Evolutionary conservation across 129 eudicot genomes (phyloP), one percentile per base, ranked within the genome.

Genomic region (Rutidosis leptorrhynchoides): DNA sequence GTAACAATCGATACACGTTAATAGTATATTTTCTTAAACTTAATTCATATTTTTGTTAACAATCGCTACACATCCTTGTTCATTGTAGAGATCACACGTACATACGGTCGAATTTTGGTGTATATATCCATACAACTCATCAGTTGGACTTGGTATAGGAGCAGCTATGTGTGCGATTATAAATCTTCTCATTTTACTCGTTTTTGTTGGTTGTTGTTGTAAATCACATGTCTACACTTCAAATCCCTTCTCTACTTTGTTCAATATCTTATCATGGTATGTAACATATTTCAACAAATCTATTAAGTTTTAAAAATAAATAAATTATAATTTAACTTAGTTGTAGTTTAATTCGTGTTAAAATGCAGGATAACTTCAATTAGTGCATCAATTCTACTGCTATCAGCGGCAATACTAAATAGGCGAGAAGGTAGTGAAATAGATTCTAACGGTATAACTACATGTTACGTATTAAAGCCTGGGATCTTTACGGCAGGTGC

Each of bases 401-500:
- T 75, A 32, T 70, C 7, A 0, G 80, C 58, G 0, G 69, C 74
- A 2, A 7, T 1, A 12, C 25, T 75, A 27, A 43, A 42, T 26
- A 52, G 28, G 42, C 58, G 40, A 69, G 23, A 54, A 5, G 60
- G 59, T 9, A 59, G 40, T 17, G 16, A 69, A 28, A 6, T 7
- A 6, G 20, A 28, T 22, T 26, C 10, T 17, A 10, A 29, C 4
- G 45, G 45, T 37, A 37, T 37, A 37, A 37, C 45, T 37, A 37
- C 45, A 3, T 76, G 80, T 17, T 61, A 61, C 19, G 68, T 37
- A 0, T 51, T 29, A 27, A 69, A 62, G 32, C 75, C 75, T 0
- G 75, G 71, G 40, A 58, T 69, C 27, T 69, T 76, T 46, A 76
- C 67, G n/a, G 65, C 65, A 2, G 75, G 75, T 11, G 75, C 66